Conservation (phyloP, 305 asterid species). For the Plantago rigida region DNA sequence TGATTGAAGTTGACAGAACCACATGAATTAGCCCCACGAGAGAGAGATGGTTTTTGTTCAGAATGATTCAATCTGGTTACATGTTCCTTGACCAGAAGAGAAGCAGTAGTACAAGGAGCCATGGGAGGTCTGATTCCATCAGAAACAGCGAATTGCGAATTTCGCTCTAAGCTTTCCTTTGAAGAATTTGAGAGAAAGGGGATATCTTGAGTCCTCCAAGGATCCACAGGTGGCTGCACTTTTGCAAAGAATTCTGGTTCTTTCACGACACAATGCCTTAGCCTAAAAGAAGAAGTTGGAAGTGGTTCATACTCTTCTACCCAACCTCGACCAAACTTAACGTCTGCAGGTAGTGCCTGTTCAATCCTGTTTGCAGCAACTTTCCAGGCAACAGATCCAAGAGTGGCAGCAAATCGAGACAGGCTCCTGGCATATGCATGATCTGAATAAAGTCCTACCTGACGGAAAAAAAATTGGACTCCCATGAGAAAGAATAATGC, state of each 20-base stretch:
- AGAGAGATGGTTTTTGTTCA: slow-evolving; percentile 45
- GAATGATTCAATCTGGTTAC: slow-evolving; percentile 36
- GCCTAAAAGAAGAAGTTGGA: slow-evolving; percentile 70
- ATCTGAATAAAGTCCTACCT: slow-evolving; percentile 93
- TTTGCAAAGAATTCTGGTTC: slow-evolving; percentile 61
- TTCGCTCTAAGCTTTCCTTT: slow-evolving; percentile 35
- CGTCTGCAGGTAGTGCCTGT: slow-evolving; percentile 76
- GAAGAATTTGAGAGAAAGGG: slow-evolving; percentile 26
- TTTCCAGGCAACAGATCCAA: slow-evolving; percentile 84
- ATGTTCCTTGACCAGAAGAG: slow-evolving; percentile 31
- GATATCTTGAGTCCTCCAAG: slow-evolving; percentile 34
- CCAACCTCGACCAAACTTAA: slow-evolving; percentile 90
- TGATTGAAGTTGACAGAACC: slow-evolving; percentile 33
- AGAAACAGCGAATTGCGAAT: slow-evolving; percentile 39
- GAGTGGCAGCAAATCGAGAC: slow-evolving; percentile 79
- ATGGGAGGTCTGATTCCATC: slow-evolving; percentile 38
- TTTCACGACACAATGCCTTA: slow-evolving; percentile 46
- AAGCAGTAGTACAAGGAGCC: slow-evolving; percentile 26
- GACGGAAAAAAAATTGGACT: slow-evolving; percentile 25
- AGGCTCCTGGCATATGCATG: slow-evolving; percentile 91
- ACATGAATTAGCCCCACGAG: slow-evolving; percentile 38
- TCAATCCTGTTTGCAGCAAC: slow-evolving; percentile 80
- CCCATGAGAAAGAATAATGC: slow-evolving; percentile 12
- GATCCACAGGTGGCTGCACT: slow-evolving; percentile 29
- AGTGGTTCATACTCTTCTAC: slow-evolving; percentile 94